Evolutionary conservation across 768 basidiomycete genomes (phyloP).

Genomic region (Mycena pura): DNA sequence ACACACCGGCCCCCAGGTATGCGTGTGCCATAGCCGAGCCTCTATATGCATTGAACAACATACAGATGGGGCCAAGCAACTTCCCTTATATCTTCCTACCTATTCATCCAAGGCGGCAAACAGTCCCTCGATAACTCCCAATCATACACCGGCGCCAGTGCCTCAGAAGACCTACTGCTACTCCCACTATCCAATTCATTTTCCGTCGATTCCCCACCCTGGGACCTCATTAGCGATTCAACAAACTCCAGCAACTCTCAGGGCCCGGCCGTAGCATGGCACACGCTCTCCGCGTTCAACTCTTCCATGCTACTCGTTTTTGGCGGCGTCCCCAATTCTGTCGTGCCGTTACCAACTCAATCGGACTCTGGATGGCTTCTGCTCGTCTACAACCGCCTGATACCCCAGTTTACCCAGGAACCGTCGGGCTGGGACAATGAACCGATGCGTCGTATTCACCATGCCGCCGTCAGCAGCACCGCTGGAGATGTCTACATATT

Average conservation of each 20-base stretch:
- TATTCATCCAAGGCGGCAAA: slow-evolving; percentile 84
- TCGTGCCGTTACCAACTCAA: slow-evolving; percentile 56
- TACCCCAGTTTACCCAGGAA: slow-evolving; percentile 56
- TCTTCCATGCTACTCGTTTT: slow-evolving; percentile 64
- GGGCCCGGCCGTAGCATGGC: slow-evolving; percentile 78
- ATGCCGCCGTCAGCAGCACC: slow-evolving; percentile 59
- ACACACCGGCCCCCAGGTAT: slow-evolving; percentile 21
- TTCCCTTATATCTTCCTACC: slow-evolving; percentile 59
- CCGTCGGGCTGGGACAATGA: slow-evolving; percentile 63
- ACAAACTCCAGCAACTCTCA: slow-evolving; percentile 50
- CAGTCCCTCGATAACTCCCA: slow-evolving; percentile 72
- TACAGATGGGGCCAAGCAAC: slow-evolving; percentile 90
- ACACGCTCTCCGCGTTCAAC: slow-evolving; percentile 74
- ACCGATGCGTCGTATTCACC: slow-evolving; percentile 80
- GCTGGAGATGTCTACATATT: slow-evolving; percentile 69
- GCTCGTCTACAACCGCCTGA: slow-evolving; percentile 43
- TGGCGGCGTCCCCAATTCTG: slow-evolving; percentile 76
- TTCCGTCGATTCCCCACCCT: slow-evolving; percentile 66
- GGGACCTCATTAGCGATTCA: slow-evolving; percentile 62
- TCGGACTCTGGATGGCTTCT: slow-evolving; percentile 72
- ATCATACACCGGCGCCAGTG: slow-evolving; percentile 79
- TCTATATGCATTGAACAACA: neutral
- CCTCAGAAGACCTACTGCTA: slow-evolving; percentile 70
- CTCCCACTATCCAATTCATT: slow-evolving; percentile 73
- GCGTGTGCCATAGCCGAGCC: neutral